Conservation (phyloP, 257 asterid genomes). For the Ehretia macrophylla region DNA sequence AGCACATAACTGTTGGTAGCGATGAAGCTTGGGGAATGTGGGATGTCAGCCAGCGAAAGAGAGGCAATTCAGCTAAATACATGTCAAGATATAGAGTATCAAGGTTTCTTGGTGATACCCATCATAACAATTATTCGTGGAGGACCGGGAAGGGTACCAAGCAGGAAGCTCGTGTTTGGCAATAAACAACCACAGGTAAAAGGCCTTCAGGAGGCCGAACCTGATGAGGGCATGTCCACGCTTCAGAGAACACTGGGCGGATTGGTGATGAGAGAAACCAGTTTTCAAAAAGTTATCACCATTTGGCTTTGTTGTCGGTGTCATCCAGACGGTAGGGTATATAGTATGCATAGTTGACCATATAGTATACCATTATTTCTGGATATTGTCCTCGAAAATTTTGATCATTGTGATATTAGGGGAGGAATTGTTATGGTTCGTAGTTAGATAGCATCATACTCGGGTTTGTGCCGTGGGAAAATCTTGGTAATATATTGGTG, state of each 20-base stretch:
- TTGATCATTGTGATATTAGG: constrained; percentile 3
- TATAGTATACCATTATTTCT: not conserved
- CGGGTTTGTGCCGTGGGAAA: too few species aligned
- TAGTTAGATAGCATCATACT: not conserved
- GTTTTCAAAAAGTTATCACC: not conserved
- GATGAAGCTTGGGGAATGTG: constrained; percentile 20
- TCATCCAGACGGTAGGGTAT: not conserved
- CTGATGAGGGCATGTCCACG: constrained; percentile 16
- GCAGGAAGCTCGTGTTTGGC: constrained; percentile 13
- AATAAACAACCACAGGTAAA: constrained; percentile 4
- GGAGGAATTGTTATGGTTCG: not conserved
- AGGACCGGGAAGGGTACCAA: constrained; percentile 19
- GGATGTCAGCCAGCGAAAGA: constrained; percentile 13
- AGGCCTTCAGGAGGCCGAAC: constrained; percentile 20
- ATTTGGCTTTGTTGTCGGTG: not conserved
- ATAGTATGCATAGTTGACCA: constrained; percentile 4
- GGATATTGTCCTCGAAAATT: constrained; percentile 2
- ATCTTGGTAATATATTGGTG: too few species aligned
- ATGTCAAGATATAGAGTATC: constrained; percentile 14
- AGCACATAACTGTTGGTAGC: constrained; percentile 1
- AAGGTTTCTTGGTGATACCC: constrained; percentile 10
- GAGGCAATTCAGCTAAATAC: constrained; percentile 9
- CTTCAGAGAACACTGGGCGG: constrained; percentile 29
- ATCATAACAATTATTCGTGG: constrained; percentile 4
- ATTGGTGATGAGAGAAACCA: constrained; percentile 28